These are phyloP conservation scores for Lodderomyces margitis DNA, from an alignment of 1,139 yeast genomes.

Conservation along the genomic window DNA sequence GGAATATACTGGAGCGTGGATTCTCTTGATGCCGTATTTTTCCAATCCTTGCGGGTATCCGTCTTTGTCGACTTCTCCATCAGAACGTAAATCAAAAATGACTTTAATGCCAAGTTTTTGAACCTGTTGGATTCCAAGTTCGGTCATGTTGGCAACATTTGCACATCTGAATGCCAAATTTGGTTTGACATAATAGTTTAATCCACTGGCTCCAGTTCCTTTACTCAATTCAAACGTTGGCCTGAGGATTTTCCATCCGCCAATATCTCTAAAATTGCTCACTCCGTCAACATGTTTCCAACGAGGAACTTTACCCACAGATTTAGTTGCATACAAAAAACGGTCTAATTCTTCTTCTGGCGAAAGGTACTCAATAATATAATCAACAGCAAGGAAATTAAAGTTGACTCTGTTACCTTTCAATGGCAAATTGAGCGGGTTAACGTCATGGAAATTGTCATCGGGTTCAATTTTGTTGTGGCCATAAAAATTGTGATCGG, in stretches of 20 bases:
- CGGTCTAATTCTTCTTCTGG: constrained; percentile 52
- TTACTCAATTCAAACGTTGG: constrained; percentile 25
- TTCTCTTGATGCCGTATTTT: constrained; percentile 46
- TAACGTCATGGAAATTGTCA: constrained; percentile 28
- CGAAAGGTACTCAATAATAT: constrained; percentile 51
- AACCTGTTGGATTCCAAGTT: constrained; percentile 41
- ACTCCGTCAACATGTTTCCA: constrained; percentile 70
- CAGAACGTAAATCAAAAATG: constrained; percentile 70
- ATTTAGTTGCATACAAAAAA: constrained; percentile 39
- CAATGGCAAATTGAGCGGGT: constrained; percentile 44
- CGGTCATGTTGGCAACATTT: constrained; percentile 50
- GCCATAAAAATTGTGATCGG: constrained; percentile 83
- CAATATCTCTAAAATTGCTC: constrained; percentile 73
- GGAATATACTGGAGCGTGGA: constrained; percentile 61
- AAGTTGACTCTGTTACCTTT: constrained; percentile 51
- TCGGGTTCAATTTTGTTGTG: constrained; percentile 29
- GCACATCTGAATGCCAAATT: constrained; percentile 66
- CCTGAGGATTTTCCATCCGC: constrained; percentile 60
- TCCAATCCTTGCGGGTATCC: constrained; percentile 41
- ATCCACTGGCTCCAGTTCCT: constrained; percentile 5
- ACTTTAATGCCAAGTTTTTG: constrained; percentile 48
- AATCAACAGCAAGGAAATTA: constrained; percentile 53
- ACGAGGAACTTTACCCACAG: constrained; percentile 44
- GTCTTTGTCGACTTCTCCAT: constrained; percentile 52
- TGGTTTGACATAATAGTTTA: constrained; percentile 47